Evolutionary conservation across 78 protist species (phyloP), one percentile per base, ranked within the genome.

Genomic region (Tieghemostelium lacteum): DNA sequence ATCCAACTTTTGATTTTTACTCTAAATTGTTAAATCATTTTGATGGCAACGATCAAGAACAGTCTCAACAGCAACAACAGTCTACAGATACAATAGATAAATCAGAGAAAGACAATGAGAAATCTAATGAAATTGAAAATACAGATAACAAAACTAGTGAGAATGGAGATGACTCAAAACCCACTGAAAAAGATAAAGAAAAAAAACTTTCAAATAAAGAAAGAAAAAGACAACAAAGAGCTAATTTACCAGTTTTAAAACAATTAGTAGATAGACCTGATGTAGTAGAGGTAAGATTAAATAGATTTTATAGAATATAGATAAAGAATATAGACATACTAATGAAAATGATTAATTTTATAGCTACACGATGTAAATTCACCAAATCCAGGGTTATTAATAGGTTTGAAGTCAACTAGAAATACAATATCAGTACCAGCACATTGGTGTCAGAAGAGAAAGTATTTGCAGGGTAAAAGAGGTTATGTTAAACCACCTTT

Each of bases 401-500:
- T 98, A 16, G 52, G 75, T 12, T 85, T 99, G 37, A 99, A 99
- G 93, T 57, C 95, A 58, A 10, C 14, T 42, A 83, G 94, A n/a
- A 96, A 95, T 61, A 36, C 99, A 22, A 97, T 99, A 4, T 97
- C 99, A 2, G 99, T 99, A 26, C 99, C 99, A 19, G 73, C 92
- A 57, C 99, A 99, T 94, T 99, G 99, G 99, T 28, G 67, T 64
- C 97, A 97, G 75, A 99, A 97, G 95, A 88, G 98, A 24, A 95
- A 94, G 57, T 98, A 97, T 77, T 95, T 99, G 52, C 97, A 95
- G 77, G 97, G 94, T 28, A 98, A 98, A 88, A 76, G 98, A 33
- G 99, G 99, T 22, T 14, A 86, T 16, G 98, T 97, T 63, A 97
- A 96, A 73, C 54, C 97, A 7, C 94, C 98, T 16, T 98, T 96